A percentile compares a stretch with the other conserved stretches of the same genome.
These are phyloP conservation scores for Amauroascus verrucosus DNA, from an alignment of 2,329 filamentous ascomycete genomes.

Conservation along the genomic window DNA sequence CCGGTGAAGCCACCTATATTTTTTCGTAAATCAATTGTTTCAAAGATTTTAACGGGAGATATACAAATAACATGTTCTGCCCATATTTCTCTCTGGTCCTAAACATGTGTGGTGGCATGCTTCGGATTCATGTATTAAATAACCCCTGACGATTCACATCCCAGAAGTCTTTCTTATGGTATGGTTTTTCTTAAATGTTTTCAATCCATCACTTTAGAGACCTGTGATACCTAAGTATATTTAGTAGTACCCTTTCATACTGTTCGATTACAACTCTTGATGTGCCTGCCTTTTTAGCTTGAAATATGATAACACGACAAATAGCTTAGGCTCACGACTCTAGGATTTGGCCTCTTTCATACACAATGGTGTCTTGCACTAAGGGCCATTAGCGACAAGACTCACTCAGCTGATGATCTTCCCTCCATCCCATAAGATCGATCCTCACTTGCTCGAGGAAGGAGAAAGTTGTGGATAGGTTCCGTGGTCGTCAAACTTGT, in stretches of 20 bases:
- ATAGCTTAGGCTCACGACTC: too few species aligned
- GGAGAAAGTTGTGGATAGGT: too few species aligned
- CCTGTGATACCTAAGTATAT: conserved; percentile 12
- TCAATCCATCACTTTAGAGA: not conserved
- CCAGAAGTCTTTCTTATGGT: conserved; percentile 5
- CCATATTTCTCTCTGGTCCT: not conserved
- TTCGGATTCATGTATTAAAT: conserved; percentile 5
- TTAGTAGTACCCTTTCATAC: conserved; percentile 9
- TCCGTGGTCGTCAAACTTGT: too few species aligned
- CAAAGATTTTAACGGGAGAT: conserved; percentile 1
- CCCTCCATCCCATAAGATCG: too few species aligned
- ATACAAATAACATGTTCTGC: not conserved
- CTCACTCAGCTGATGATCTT: too few species aligned
- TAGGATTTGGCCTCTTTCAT: too few species aligned
- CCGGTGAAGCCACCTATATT: conserved; percentile 43
- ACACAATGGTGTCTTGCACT: too few species aligned
- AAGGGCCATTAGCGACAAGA: too few species aligned
- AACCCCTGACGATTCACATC: conserved; percentile 5
- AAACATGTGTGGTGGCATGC: not conserved
- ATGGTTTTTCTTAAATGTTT: not conserved
- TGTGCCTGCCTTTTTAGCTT: too few species aligned
- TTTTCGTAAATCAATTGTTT: conserved; percentile 22
- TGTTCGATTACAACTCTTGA: not conserved
- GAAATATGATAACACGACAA: too few species aligned
- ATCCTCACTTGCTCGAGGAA: too few species aligned